phyloP scores from a whole-genome alignment of 192 early-diverging fungal genomes.

The Haplosporangium gracile region DNA sequence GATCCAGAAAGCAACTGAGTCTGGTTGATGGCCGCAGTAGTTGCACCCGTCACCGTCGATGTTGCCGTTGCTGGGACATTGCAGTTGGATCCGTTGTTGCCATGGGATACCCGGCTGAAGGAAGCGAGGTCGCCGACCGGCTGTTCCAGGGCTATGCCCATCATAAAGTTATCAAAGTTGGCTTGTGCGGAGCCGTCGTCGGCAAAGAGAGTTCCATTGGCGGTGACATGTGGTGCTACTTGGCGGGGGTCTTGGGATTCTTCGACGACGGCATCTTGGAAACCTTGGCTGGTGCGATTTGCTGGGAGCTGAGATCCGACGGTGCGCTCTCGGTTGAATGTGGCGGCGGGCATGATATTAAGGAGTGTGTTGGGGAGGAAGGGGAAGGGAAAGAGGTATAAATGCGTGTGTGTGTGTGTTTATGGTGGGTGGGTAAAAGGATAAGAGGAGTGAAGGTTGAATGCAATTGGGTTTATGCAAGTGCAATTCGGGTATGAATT shows the following conservation, averaged over 20 bases:
- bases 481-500: not conserved
- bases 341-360: conserved; percentile 35
- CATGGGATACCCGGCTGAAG: conserved; percentile 31
- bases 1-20: conserved; percentile 42
- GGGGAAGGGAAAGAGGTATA: not conserved
- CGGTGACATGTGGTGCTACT: not conserved
- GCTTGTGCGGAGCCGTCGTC: conserved; percentile 9
- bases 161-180: conserved; percentile 26
- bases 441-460: not conserved
- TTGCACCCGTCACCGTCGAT: not conserved
- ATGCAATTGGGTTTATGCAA: not conserved
- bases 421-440: not conserved
- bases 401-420: not conserved
- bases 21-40: conserved; percentile 24
- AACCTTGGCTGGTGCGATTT: not conserved
- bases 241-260: not conserved
- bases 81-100: not conserved
- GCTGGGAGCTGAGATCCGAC: conserved; percentile 16
- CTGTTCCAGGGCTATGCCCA: conserved; percentile 31
- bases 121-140: conserved; percentile 11
- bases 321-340: conserved; percentile 32
- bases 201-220: not conserved
- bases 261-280: conserved; percentile 9
- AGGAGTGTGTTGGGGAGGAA: not conserved
- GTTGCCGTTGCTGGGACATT: not conserved